Conservation (phyloP, 495 filamentous ascomycete genomes). For the Alectoria sarmentosa region DNA sequence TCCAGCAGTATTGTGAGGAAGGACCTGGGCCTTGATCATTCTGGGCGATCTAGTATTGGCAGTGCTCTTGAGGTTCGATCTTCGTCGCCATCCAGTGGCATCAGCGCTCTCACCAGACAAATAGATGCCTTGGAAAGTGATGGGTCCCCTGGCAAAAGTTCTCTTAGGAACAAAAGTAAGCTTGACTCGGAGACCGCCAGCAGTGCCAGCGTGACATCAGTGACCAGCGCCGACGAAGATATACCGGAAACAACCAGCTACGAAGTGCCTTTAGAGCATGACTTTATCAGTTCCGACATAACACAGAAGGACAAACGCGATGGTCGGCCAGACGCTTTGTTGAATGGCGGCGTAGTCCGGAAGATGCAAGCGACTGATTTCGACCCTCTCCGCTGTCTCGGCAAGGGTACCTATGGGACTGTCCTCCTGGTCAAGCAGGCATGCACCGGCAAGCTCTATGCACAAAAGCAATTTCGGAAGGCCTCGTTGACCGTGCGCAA, state of each 20-base stretch:
- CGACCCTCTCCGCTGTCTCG: slow-evolving; percentile 85
- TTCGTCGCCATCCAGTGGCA: slow-evolving; percentile 52
- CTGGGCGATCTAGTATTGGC: slow-evolving; percentile 29
- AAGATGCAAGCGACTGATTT: slow-evolving; percentile 95
- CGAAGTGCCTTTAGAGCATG: slow-evolving; percentile 79
- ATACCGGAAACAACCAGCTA: slow-evolving; percentile 61
- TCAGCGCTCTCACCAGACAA: slow-evolving; percentile 71
- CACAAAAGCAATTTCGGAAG: slow-evolving; percentile 98
- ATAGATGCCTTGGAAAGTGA: slow-evolving; percentile 58
- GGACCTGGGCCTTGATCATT: slow-evolving; percentile 17
- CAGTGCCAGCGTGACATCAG: slow-evolving; percentile 50
- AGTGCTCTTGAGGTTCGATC: slow-evolving; percentile 55
- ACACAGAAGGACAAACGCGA: slow-evolving; percentile 21
- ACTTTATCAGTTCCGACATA: slow-evolving; percentile 76
- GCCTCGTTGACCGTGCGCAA: slow-evolving; percentile 89
- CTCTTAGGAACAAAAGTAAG: slow-evolving; percentile 27
- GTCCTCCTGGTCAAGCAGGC: slow-evolving; percentile 87
- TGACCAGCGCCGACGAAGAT: slow-evolving; percentile 45
- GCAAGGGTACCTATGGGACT: slow-evolving; percentile 92
- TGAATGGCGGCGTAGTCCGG: slow-evolving; percentile 44
- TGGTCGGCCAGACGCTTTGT: slow-evolving; percentile 28
- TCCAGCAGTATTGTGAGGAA: slow-evolving; percentile 35
- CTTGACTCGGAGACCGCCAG: slow-evolving; percentile 41
- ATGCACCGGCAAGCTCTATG: slow-evolving; percentile 80
- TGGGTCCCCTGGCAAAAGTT: slow-evolving; percentile 36